Conservation (phyloP, 768 basidiomycete species). For the Boletus rubropictus region DNA sequence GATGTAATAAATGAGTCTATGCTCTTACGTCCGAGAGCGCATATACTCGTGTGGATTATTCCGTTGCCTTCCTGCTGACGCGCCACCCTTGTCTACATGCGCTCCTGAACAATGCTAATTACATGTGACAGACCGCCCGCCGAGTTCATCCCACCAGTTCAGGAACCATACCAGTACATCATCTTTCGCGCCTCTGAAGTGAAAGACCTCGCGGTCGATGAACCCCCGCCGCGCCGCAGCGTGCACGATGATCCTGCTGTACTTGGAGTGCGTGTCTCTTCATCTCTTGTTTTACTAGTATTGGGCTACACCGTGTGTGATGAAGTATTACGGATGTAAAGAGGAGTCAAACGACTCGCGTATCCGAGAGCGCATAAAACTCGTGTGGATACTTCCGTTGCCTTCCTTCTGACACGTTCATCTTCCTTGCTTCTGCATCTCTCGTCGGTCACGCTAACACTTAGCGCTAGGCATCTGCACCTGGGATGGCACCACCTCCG, state of each 20-base stretch:
- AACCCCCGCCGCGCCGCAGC: constrained; percentile 50
- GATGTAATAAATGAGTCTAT: constrained; percentile 38
- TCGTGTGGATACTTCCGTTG: constrained; percentile 54
- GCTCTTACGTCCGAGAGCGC: constrained; percentile 40
- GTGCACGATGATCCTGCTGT: constrained; percentile 84
- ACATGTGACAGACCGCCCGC: constrained; percentile 48
- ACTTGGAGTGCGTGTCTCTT: constrained; percentile 56
- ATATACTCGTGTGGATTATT: constrained; percentile 49
- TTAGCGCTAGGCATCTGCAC: constrained; percentile 43
- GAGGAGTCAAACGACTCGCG: constrained; percentile 28
- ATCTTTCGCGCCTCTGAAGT: constrained; percentile 89
- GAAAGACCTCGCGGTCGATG: constrained; percentile 83
- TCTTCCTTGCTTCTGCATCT: too few species aligned
- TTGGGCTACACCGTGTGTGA: constrained; percentile 22
- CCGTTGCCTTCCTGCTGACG: constrained; percentile 65
- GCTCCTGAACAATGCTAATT: constrained; percentile 22
- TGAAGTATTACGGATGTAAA: constrained; percentile 46
- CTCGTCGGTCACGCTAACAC: constrained; percentile 7
- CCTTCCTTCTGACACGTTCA: constrained; percentile 48
- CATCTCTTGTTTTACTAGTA: neutral
- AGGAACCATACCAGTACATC: constrained; percentile 83
- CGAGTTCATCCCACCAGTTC: constrained; percentile 79
- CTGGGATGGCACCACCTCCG: constrained; percentile 31
- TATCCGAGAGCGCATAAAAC: constrained; percentile 42
- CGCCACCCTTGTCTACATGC: neutral